A percentile compares a stretch with the other conserved stretches of the same genome.
Conservation (phyloP, 2,329 filamentous ascomycete genomes). For the Colletotrichum melonis region DNA sequence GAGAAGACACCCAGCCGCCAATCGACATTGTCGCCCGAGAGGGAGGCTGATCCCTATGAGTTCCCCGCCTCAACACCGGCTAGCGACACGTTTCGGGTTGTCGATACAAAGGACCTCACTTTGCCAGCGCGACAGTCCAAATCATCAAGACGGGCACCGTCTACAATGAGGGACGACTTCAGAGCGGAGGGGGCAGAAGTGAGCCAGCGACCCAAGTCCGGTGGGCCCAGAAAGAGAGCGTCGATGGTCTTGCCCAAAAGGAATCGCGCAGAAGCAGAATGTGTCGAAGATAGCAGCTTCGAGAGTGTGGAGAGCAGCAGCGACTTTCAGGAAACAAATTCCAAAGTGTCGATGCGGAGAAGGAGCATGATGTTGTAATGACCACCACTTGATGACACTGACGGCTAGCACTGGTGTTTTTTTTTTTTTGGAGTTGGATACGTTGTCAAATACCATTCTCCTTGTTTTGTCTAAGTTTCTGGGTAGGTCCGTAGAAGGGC, state of each 20-base stretch:
- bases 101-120: constrained; percentile 42
- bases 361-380: constrained; percentile 71
- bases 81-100: constrained; percentile 34
- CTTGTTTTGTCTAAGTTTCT: constrained; percentile 25
- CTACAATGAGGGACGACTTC: constrained; percentile 49
- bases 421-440: constrained; percentile 35
- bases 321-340: constrained; percentile 18
- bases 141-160: constrained; percentile 52
- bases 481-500: constrained; percentile 2
- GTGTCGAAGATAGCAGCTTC: constrained; percentile 46
- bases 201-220: constrained; percentile 40
- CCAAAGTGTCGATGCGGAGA: constrained; percentile 55
- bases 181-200: constrained; percentile 42
- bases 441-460: constrained; percentile 28
- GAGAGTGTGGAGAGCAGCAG: constrained; percentile 25
- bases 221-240: constrained; percentile 50
- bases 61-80: constrained; percentile 61
- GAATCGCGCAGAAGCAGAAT: constrained; percentile 41
- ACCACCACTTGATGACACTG: constrained; percentile 19
- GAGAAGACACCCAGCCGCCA: not conserved
- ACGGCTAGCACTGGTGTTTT: constrained; percentile 24
- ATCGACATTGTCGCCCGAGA: not conserved
- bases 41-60: constrained; percentile 62
- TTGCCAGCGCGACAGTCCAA: constrained; percentile 46
- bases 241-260: constrained; percentile 55